These are phyloP conservation scores for Simplicillium aogashimaense DNA, from an alignment of 2,329 filamentous ascomycete species.

Conservation along the genomic window DNA sequence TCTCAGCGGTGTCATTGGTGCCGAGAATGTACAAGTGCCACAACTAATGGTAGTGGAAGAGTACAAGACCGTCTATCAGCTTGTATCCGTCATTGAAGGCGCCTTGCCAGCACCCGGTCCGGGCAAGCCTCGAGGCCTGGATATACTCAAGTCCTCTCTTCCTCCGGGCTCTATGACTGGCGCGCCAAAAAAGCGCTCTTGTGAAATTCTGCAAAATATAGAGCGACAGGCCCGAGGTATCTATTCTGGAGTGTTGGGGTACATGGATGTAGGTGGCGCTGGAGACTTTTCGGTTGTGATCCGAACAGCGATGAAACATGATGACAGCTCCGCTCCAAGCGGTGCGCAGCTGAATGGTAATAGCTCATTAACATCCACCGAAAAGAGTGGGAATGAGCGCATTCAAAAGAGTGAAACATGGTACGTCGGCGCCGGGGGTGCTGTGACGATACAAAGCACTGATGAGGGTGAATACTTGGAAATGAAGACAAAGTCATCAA, in stretches of 20 bases:
- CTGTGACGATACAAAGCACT: conserved; percentile 56
- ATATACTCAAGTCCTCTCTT: conserved; percentile 50
- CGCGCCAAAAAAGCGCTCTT: conserved; percentile 63
- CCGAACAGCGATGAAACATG: conserved; percentile 44
- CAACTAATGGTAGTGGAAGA: conserved; percentile 63
- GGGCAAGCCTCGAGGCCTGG: conserved; percentile 34
- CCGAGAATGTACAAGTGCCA: conserved; percentile 47
- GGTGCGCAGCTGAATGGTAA: neutral
- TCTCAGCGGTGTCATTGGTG: conserved; percentile 51
- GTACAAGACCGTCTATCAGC: conserved; percentile 60
- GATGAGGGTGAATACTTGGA: conserved; percentile 58
- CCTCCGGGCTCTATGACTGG: conserved; percentile 70
- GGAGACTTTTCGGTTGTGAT: conserved; percentile 66
- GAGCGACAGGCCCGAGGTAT: conserved; percentile 46
- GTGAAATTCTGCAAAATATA: conserved; percentile 51
- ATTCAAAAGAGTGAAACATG: conserved; percentile 31
- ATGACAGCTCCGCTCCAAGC: conserved; percentile 2
- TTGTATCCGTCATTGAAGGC: conserved; percentile 52
- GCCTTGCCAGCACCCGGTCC: conserved; percentile 1
- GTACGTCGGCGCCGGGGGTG: conserved; percentile 62
- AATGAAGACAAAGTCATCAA: conserved; percentile 44
- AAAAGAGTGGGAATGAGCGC: too few species aligned
- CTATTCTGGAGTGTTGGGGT: conserved; percentile 61
- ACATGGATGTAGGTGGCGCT: conserved; percentile 58
- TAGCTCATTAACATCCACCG: too few species aligned